A percentile compares a stretch with the other conserved stretches of the same genome.
These are phyloP conservation scores for Arthrocladium fulminans DNA, from an alignment of 2,329 filamentous ascomycete species.

Conservation along the genomic window DNA sequence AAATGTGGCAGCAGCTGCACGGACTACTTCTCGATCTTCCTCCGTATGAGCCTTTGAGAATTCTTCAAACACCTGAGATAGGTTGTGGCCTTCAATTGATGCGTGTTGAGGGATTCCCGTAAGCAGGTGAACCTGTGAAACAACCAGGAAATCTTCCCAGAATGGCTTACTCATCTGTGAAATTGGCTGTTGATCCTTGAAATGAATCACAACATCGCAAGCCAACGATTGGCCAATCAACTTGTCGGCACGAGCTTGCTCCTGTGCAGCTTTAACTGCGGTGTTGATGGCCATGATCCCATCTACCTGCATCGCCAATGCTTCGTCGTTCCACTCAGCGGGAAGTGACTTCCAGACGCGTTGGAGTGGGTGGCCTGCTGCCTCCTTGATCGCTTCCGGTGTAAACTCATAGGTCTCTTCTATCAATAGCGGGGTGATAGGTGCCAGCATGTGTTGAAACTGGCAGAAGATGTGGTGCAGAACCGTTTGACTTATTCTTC, in stretches of 20 bases:
- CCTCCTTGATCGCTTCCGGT: slow-evolving; percentile 53
- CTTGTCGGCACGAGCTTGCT: slow-evolving; percentile 62
- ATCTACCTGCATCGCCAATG: background rate
- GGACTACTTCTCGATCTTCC: background rate
- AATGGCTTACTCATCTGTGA: background rate
- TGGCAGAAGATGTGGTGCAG: slow-evolving; percentile 58
- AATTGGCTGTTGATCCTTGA: background rate
- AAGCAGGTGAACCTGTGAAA: background rate
- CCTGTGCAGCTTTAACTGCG: slow-evolving; percentile 63
- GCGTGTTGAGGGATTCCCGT: too few species aligned
- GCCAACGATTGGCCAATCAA: slow-evolving; percentile 73
- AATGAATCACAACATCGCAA: slow-evolving; percentile 48
- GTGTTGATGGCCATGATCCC: slow-evolving; percentile 44
- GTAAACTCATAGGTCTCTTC: slow-evolving; percentile 80
- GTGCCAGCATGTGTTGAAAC: slow-evolving; percentile 68
- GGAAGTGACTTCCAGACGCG: slow-evolving; percentile 29
- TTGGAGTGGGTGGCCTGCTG: slow-evolving; percentile 38
- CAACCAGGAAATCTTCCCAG: slow-evolving; percentile 6
- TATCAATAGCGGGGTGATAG: slow-evolving; percentile 72
- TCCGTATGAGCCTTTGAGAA: background rate
- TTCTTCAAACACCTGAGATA: background rate
- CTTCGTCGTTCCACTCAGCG: slow-evolving; percentile 25
- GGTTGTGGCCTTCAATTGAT: background rate
- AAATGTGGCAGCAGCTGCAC: background rate
- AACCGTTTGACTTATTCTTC: slow-evolving; percentile 48